phyloP scores from a whole-genome alignment of 305 asterid species.

The Fraxinus platypoda region DNA sequence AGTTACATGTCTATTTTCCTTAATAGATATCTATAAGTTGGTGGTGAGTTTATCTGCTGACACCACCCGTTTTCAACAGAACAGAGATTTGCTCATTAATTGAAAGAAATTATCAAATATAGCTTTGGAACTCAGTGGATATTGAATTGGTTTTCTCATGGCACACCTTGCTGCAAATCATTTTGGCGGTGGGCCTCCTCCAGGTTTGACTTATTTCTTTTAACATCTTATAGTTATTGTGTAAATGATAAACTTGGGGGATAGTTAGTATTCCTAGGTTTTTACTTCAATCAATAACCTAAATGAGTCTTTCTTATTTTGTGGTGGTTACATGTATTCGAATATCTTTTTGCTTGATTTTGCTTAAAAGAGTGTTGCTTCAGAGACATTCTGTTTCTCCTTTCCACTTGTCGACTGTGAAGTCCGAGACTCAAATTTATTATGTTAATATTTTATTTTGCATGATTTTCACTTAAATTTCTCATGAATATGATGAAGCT shows the following conservation, averaged over 20 bases:
- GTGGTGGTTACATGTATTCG: neutral
- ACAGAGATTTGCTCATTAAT: conserved; percentile 17
- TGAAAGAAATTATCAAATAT: conserved; percentile 20
- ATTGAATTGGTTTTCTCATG: conserved; percentile 47
- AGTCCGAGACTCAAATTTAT: neutral
- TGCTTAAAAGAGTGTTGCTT: neutral
- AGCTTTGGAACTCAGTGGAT: conserved; percentile 22
- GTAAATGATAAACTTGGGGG: conserved; percentile 4
- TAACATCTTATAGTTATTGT: neutral
- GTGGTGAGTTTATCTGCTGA: neutral
- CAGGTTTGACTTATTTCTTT: conserved; percentile 48
- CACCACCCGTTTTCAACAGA: conserved; percentile 13
- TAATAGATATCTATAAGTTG: neutral
- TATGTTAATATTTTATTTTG: neutral
- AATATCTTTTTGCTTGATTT: neutral
- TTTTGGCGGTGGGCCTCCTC: conserved; percentile 47
- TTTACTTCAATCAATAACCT: neutral
- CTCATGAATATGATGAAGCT: neutral
- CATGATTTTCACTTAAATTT: neutral
- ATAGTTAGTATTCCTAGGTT: neutral
- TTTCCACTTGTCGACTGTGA: conserved; percentile 1
- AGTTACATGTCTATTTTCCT: neutral
- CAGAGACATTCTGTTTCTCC: neutral
- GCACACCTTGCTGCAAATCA: conserved; percentile 52
- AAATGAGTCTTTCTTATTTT: neutral